These are phyloP conservation scores for Vittaforma corneae DNA, from an alignment of 371 early-diverging fungal species.

Conservation along the genomic window DNA sequence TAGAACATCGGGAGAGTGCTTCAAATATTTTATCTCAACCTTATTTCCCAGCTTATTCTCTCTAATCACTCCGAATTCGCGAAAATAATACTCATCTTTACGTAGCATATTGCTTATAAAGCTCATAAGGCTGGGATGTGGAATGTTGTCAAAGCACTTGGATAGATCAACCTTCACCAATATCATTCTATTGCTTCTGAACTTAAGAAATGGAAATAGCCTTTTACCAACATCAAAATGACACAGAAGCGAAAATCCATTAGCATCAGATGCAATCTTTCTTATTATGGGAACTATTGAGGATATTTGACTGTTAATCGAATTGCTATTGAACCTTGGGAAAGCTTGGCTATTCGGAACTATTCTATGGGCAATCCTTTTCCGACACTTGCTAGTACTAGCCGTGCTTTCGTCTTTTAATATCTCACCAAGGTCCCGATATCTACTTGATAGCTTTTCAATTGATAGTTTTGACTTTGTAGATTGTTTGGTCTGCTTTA, in stretches of 20 bases:
- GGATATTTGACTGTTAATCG: constrained; percentile 12
- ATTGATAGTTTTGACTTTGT: neutral
- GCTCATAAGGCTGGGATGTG: constrained; percentile 24
- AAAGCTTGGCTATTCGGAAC: too few species aligned
- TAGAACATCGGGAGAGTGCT: neutral
- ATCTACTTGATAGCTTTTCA: constrained; percentile 5
- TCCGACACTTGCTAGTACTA: too few species aligned
- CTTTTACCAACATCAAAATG: constrained; percentile 27
- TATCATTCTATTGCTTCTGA: neutral
- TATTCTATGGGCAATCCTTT: too few species aligned
- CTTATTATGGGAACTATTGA: constrained; percentile 16
- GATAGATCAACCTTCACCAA: constrained; percentile 49
- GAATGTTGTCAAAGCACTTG: constrained; percentile 53
- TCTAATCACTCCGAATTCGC: neutral
- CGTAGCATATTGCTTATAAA: constrained; percentile 18
- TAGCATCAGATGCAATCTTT: neutral
- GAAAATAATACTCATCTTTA: constrained; percentile 26
- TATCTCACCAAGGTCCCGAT: too few species aligned
- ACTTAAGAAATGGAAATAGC: constrained; percentile 10
- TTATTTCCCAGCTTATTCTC: neutral
- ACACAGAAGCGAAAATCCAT: constrained; percentile 19
- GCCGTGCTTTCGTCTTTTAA: too few species aligned
- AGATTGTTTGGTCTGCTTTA: too few species aligned
- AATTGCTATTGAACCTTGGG: too few species aligned
- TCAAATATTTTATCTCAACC: neutral